phyloP scores from a whole-genome alignment of 495 filamentous ascomycete genomes.

The Halenospora varia region DNA sequence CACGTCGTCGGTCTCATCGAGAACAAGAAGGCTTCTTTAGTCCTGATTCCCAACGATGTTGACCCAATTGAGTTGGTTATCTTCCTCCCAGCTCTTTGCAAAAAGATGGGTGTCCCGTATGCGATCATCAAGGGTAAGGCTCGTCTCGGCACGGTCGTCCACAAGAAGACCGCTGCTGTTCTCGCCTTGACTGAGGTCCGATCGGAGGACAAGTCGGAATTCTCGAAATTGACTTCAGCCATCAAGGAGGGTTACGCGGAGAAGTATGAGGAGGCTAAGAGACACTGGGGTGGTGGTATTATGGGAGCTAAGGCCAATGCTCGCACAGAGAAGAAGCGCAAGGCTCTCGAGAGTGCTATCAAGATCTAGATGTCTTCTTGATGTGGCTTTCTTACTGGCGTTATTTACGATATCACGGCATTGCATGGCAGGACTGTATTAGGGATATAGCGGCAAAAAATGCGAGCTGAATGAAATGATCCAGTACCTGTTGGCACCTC shows the following conservation, averaged over 20 bases:
- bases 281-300: slow-evolving; percentile 99
- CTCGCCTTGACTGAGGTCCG: slow-evolving; percentile 95
- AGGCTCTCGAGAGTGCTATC: slow-evolving; percentile 87
- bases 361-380: slow-evolving; percentile 69
- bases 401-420: slow-evolving; percentile 25
- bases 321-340: slow-evolving; percentile 91
- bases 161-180: slow-evolving; percentile 99
- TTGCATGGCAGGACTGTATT: slow-evolving; percentile 19
- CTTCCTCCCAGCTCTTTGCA: slow-evolving; percentile 97
- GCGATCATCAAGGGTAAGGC: slow-evolving; percentile 99
- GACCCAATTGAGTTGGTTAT: slow-evolving; percentile 99
- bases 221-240: slow-evolving; percentile 90
- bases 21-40: slow-evolving; percentile 99
- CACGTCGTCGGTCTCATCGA: slow-evolving; percentile 99
- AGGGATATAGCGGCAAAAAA: slow-evolving; percentile 19
- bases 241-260: slow-evolving; percentile 98
- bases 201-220: slow-evolving; percentile 94
- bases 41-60: slow-evolving; percentile 98
- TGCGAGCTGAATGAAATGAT: slow-evolving; percentile 27
- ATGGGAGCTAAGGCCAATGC: slow-evolving; percentile 97
- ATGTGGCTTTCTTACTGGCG: slow-evolving; percentile 10
- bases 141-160: slow-evolving; percentile 95
- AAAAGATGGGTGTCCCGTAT: slow-evolving; percentile 99
- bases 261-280: slow-evolving; percentile 88
- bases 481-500: slow-evolving; percentile 11